Conservation (phyloP, 1,284 basidiomycete species). For the Ganoderma lingzhi region DNA sequence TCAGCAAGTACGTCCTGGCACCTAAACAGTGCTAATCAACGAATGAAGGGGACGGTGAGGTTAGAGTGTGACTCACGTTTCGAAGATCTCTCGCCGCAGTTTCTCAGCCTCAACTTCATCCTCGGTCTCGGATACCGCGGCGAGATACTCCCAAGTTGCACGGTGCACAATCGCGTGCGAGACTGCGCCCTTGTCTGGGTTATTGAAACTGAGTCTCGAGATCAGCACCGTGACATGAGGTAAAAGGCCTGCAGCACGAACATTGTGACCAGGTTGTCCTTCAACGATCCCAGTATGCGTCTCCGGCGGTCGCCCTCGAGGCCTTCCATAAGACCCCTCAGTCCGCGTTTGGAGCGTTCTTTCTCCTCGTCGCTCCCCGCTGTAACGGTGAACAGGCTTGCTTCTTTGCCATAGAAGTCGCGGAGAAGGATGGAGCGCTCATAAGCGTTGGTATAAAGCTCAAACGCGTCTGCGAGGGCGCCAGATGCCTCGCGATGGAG, state of each 20-base stretch:
- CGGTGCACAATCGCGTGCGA: slow-evolving; percentile 88
- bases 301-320: slow-evolving; percentile 69
- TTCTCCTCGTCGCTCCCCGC: slow-evolving; percentile 66
- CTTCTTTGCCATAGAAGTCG: slow-evolving; percentile 91
- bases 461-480: slow-evolving; percentile 87
- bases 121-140: slow-evolving; percentile 57
- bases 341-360: slow-evolving; percentile 67
- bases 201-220: slow-evolving; percentile 73
- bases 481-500: slow-evolving; percentile 85
- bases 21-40: slow-evolving; percentile 44
- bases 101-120: slow-evolving; percentile 71
- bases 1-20: slow-evolving; percentile 87
- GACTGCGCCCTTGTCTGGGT: slow-evolving; percentile 87
- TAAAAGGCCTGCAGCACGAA: slow-evolving; percentile 47
- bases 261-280: slow-evolving; percentile 81
- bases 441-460: slow-evolving; percentile 84
- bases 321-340: slow-evolving; percentile 72
- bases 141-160: slow-evolving; percentile 79
- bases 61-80: slow-evolving; percentile 47
- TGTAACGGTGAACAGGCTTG: slow-evolving; percentile 70
- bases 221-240: not conserved
- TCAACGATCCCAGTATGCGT: slow-evolving; percentile 72
- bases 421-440: slow-evolving; percentile 81
- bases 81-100: slow-evolving; percentile 70
- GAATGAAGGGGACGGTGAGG: not conserved